phyloP scores from a whole-genome alignment of 2,329 filamentous ascomycete species.

The Diaporthe citrichinensis region DNA sequence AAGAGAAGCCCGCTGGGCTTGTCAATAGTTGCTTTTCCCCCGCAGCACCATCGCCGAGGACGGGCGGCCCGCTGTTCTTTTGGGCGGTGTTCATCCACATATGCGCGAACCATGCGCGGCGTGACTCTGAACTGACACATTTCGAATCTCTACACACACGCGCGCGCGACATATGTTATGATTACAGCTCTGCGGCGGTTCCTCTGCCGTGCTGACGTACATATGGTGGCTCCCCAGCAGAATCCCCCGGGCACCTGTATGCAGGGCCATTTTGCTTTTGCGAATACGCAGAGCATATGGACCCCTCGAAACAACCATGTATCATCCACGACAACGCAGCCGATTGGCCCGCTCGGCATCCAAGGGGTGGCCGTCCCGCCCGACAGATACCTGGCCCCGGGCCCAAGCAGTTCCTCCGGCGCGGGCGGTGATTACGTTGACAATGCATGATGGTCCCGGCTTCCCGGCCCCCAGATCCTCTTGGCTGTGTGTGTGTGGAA shows the following conservation, averaged over 20 bases:
- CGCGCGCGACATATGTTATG: background rate
- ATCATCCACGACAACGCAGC: background rate
- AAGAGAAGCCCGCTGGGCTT: conserved; percentile 18
- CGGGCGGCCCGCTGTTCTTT: background rate
- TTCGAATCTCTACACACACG: background rate
- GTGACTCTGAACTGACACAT: background rate
- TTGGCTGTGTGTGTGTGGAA: background rate
- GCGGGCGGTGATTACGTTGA: background rate
- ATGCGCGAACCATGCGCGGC: too few species aligned
- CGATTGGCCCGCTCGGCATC: conserved; percentile 21
- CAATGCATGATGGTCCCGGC: background rate
- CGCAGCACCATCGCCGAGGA: background rate
- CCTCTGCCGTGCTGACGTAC: background rate
- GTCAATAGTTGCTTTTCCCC: conserved; percentile 19
- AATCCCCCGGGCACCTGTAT: background rate
- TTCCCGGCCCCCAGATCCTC: conserved; percentile 11
- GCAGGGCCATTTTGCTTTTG: background rate
- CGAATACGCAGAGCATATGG: background rate
- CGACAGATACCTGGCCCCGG: background rate
- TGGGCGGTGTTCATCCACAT: background rate
- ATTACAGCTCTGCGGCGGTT: background rate
- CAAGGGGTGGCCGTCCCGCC: background rate
- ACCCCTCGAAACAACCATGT: background rate
- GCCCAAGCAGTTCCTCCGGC: background rate
- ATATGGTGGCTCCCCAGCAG: background rate